Conservation (phyloP, 202 grass and related monocot species). For the Carex arenaria region DNA sequence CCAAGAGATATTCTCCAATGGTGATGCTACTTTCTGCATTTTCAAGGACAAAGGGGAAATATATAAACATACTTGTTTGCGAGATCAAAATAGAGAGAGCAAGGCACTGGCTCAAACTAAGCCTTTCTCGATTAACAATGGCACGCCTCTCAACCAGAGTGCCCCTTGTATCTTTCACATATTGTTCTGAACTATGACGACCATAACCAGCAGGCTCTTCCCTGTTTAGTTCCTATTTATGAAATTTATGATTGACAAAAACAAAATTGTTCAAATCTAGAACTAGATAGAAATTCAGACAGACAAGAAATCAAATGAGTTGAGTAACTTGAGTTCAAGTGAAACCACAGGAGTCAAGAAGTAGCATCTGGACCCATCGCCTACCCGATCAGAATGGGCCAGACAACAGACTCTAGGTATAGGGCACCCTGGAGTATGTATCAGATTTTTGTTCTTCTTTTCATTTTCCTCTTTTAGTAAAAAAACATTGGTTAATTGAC, state of each 20-base stretch:
- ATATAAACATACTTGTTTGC: slow-evolving; percentile 57
- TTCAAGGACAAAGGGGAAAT: background rate
- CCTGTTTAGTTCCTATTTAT: slow-evolving; percentile 60
- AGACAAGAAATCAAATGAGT: background rate
- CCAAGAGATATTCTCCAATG: slow-evolving; percentile 4
- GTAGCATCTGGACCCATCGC: background rate
- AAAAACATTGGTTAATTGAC: background rate
- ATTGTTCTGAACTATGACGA: slow-evolving; percentile 58
- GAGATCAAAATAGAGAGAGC: slow-evolving; percentile 70
- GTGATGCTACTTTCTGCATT: background rate
- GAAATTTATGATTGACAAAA: slow-evolving; percentile 10
- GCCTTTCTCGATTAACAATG: slow-evolving; percentile 80
- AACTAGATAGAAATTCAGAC: background rate
- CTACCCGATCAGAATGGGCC: background rate
- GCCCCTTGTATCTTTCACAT: slow-evolving; percentile 90
- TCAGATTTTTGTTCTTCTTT: background rate
- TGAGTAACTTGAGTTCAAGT: background rate
- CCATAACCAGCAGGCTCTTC: slow-evolving; percentile 82
- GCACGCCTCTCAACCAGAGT: slow-evolving; percentile 76
- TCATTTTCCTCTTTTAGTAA: background rate
- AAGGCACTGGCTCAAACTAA: slow-evolving; percentile 95
- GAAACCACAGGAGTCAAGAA: background rate
- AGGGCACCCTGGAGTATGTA: background rate
- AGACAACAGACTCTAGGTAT: background rate
- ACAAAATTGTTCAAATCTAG: background rate